Evolutionary conservation across 805 yeast genomes (phyloP).

Genomic region (Huiozyma naganishii): DNA sequence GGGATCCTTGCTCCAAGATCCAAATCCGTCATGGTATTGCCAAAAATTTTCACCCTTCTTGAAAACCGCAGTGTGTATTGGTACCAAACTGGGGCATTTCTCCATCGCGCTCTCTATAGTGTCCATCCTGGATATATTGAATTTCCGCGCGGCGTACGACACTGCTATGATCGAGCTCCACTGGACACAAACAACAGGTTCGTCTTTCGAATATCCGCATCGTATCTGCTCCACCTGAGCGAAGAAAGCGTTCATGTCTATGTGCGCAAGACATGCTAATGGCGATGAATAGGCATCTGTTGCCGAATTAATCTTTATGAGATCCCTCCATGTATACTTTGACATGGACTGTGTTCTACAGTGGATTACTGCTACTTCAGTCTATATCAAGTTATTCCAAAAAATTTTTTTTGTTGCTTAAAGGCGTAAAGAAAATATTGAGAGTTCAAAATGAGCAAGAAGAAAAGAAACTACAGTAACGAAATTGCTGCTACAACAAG

Average conservation of each 20-base stretch:
- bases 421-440: background rate
- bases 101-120: constrained; percentile 51
- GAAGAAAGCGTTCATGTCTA: constrained; percentile 90
- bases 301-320: constrained; percentile 38
- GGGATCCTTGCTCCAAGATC: constrained; percentile 27
- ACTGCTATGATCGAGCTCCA: constrained; percentile 90
- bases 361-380: too few relatives aligned
- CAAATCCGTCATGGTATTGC: constrained; percentile 47
- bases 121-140: constrained; percentile 74
- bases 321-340: constrained; percentile 37
- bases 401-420: too few relatives aligned
- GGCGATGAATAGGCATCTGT: constrained; percentile 49
- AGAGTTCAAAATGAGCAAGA: background rate
- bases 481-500: too few relatives aligned
- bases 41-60: constrained; percentile 76
- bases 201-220: constrained; percentile 49
- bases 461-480: background rate
- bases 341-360: constrained; percentile 25
- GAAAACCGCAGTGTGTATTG: constrained; percentile 91
- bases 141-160: constrained; percentile 77
- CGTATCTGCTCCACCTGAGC: constrained; percentile 88
- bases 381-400: background rate
- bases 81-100: constrained; percentile 65
- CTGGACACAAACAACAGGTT: constrained; percentile 89
- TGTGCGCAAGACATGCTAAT: constrained; percentile 67